Base-by-base conservation (phyloP, 2,329 filamentous ascomycete species). In the Penicillium sclerotigenum region DNA sequence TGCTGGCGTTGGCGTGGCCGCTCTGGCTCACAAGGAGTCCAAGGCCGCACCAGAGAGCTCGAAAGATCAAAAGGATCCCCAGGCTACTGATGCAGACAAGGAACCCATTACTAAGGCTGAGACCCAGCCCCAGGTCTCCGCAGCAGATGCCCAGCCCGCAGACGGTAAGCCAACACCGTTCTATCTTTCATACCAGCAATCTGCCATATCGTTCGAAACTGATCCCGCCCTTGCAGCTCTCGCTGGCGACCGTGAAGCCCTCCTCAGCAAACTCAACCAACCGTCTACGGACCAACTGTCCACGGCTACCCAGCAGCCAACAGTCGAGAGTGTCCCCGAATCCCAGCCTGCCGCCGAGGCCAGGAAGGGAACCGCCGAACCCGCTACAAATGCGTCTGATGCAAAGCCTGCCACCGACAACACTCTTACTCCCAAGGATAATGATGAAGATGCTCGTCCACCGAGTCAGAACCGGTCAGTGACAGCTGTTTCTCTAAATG, bases 301-400 rank as follows among this genome's bases (percentile, higher is more conserved):
- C 28, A 52, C 64, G 94, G 82, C 96, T 90, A 78, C 95, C 94
- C 87, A 96, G 95, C 84, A 96, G 95, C 94, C 59, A 13, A 53
- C 59, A 18, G 58, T 40, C 14, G 49, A 60, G 34, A 42, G 52
- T 20, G 34, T 42, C 29, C 5, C 41, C 38, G 61, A 63, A 24
- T 48, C 62, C 28, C 37, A 63, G 40, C 47, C 62, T 24, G 41
- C 56, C 37, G 13, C 42, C 31, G 60, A 65, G 41, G 50, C 64
- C 26, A 59, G 46, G 49, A 52, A 57, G 36, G 52, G 54, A 41
- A 22, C 49, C 38, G n/a, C 36, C 51, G 56, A 58, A 26, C 6
- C 48, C 11, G 11, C 60, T 40, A 38, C 54, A 33, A 34, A 48
- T n/a, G 20, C 22, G 9, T 38, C 45, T 1, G 38, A 36, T 4